Evolutionary conservation across 2,329 filamentous ascomycete genomes (phyloP).

Genomic region (Penicillium digitatum): DNA sequence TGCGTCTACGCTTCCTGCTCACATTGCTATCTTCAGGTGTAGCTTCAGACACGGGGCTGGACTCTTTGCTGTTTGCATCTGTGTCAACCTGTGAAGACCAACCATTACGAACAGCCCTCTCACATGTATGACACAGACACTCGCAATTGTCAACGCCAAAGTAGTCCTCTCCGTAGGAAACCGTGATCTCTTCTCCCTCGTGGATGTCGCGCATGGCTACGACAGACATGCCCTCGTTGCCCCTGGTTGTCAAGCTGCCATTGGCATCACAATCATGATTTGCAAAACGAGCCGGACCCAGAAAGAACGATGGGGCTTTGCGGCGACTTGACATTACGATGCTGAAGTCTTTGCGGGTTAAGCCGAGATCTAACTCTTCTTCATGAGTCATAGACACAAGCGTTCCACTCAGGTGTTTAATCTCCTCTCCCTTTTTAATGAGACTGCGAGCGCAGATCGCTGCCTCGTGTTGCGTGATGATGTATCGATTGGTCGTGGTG

Average conservation of each 20-base stretch:
- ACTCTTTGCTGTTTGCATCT: conserved; percentile 33
- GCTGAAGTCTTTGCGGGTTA: conserved; percentile 88
- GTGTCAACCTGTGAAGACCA: conserved; percentile 60
- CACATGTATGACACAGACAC: conserved; percentile 86
- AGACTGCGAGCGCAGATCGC: conserved; percentile 74
- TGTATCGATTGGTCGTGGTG: conserved; percentile 89
- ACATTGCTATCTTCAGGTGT: conserved; percentile 16
- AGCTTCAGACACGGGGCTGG: conserved; percentile 31
- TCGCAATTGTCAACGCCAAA: conserved; percentile 95
- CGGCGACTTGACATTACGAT: conserved; percentile 91
- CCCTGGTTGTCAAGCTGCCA: conserved; percentile 77
- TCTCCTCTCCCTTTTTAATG: conserved; percentile 75
- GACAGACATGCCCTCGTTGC: conserved; percentile 84
- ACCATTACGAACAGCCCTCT: conserved; percentile 69
- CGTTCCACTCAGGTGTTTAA: conserved; percentile 88
- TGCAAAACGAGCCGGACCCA: conserved; percentile 91
- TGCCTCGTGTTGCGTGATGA: conserved; percentile 83
- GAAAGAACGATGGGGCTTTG: conserved; percentile 85
- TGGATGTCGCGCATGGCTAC: conserved; percentile 77
- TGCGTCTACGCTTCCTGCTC: conserved; percentile 30
- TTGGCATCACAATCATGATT: conserved; percentile 97
- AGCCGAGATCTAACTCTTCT: conserved; percentile 77
- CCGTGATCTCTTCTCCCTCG: conserved; percentile 89
- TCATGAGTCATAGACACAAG: conserved; percentile 89
- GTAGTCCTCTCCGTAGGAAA: conserved; percentile 92